Conservation (phyloP, 108 stramenopile species). For the Nannochloropsis gaditana region DNA sequence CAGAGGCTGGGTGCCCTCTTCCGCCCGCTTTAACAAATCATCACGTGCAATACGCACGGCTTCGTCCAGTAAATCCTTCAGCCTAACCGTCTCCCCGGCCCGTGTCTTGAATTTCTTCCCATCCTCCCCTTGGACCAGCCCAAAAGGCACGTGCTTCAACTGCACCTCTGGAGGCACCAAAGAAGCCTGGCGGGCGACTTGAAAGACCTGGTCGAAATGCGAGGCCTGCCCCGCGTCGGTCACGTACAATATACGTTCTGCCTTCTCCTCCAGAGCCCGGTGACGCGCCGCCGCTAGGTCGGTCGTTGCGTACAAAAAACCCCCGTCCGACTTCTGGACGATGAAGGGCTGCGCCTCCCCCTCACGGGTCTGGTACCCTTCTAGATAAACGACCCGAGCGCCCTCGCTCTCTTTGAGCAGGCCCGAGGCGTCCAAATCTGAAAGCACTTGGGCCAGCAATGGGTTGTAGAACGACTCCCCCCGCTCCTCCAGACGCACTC, state of each 20-base stretch:
- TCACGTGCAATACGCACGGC: slow-evolving; percentile 60
- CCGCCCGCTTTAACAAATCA: slow-evolving; percentile 31
- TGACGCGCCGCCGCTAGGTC: slow-evolving; percentile 97
- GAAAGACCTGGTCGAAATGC: slow-evolving; percentile 44
- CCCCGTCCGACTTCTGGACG: slow-evolving; percentile 91
- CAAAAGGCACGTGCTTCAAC: slow-evolving; percentile 92
- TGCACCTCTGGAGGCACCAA: slow-evolving; percentile 29
- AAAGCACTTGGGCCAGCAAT: slow-evolving; percentile 82
- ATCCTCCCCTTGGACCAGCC: slow-evolving; percentile 84
- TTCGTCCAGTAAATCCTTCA: slow-evolving; percentile 94
- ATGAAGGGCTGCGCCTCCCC: slow-evolving; percentile 66
- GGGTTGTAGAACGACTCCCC: slow-evolving; percentile 99
- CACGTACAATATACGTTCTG: slow-evolving; percentile 84
- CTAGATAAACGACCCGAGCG: slow-evolving; percentile 36
- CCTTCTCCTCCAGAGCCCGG: slow-evolving; percentile 60
- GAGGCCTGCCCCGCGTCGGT: slow-evolving; percentile 75
- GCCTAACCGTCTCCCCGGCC: slow-evolving; percentile 93
- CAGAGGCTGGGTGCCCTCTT: slow-evolving; percentile 26
- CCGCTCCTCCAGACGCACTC: slow-evolving; percentile 78
- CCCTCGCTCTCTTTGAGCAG: slow-evolving; percentile 68
- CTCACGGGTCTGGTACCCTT: slow-evolving; percentile 38
- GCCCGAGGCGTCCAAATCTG: slow-evolving; percentile 82
- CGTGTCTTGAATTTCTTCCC: slow-evolving; percentile 98
- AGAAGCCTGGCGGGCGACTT: slow-evolving; percentile 38
- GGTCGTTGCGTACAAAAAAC: slow-evolving; percentile 81